phyloP scores from a whole-genome alignment of 805 yeast genomes.

The Candida qinlingensis region DNA sequence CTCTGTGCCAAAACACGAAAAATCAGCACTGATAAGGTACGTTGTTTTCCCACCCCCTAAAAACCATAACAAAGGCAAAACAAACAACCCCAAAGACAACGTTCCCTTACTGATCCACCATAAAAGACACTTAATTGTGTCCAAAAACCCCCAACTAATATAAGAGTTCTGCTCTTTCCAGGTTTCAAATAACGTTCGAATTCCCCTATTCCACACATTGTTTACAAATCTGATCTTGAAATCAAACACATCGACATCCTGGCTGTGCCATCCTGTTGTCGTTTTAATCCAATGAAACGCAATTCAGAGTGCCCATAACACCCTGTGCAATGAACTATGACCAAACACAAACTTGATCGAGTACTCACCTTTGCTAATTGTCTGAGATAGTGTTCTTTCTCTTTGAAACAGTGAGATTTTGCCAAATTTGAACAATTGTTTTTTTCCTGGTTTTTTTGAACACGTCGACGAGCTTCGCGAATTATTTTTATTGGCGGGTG shows the following conservation, averaged over 20 bases:
- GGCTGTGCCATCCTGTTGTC: too few species aligned
- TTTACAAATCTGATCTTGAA: background rate
- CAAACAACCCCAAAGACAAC: background rate
- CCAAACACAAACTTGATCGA: background rate
- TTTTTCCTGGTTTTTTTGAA: constrained; percentile 6
- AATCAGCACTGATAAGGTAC: background rate
- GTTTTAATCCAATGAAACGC: background rate
- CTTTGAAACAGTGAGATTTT: background rate
- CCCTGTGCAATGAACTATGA: background rate
- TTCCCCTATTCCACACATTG: background rate
- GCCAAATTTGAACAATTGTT: background rate
- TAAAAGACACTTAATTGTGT: background rate
- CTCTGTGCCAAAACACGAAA: background rate
- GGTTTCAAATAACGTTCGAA: background rate
- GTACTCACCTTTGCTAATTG: constrained; percentile 1
- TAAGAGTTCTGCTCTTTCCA: too few species aligned
- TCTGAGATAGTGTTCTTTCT: background rate
- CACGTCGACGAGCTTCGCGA: constrained; percentile 13
- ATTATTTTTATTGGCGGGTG: background rate
- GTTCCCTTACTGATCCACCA: background rate
- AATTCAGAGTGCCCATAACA: too few species aligned
- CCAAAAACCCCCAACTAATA: too few species aligned
- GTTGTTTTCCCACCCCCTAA: background rate
- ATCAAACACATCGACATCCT: background rate
- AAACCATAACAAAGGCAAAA: background rate